These are phyloP conservation scores for Corynascus novoguineensis DNA, from an alignment of 495 filamentous ascomycete species.

Conservation along the genomic window DNA sequence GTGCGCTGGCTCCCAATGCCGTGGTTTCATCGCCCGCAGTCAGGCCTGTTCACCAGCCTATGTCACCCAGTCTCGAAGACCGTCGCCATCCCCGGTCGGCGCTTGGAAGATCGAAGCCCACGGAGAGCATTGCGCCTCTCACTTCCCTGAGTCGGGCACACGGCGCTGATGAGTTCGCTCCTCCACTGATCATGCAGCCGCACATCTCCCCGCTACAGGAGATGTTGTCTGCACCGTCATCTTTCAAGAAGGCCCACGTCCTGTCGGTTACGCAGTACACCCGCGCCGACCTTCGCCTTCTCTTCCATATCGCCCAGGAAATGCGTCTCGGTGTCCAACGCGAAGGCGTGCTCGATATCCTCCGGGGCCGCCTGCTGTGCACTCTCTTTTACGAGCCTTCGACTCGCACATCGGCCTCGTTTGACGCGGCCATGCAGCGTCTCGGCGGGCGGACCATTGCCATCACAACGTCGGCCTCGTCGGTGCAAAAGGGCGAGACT, in stretches of 20 bases:
- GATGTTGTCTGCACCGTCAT: conserved; percentile 65
- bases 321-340: conserved; percentile 91
- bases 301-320: conserved; percentile 94
- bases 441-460: conserved; percentile 78
- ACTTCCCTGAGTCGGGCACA: conserved; percentile 14
- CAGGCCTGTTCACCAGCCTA: conserved; percentile 43
- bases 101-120: conserved; percentile 15
- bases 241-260: conserved; percentile 81
- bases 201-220: conserved; percentile 49
- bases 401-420: conserved; percentile 90
- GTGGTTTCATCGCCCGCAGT: conserved; percentile 46
- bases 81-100: conserved; percentile 23
- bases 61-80: conserved; percentile 25
- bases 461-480: conserved; percentile 73
- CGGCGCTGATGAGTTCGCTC: conserved; percentile 47
- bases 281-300: conserved; percentile 77
- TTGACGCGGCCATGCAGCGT: conserved; percentile 96
- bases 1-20: conserved; percentile 47
- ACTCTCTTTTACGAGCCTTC: conserved; percentile 98
- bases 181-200: conserved; percentile 41
- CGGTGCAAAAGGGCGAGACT: conserved; percentile 85
- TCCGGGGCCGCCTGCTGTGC: conserved; percentile 78
- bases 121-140: conserved; percentile 20
- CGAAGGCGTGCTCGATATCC: conserved; percentile 78
- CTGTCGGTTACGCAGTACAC: conserved; percentile 85